phyloP scores from a whole-genome alignment of 768 basidiomycete species.

The Xerocomellus dryophilus region DNA sequence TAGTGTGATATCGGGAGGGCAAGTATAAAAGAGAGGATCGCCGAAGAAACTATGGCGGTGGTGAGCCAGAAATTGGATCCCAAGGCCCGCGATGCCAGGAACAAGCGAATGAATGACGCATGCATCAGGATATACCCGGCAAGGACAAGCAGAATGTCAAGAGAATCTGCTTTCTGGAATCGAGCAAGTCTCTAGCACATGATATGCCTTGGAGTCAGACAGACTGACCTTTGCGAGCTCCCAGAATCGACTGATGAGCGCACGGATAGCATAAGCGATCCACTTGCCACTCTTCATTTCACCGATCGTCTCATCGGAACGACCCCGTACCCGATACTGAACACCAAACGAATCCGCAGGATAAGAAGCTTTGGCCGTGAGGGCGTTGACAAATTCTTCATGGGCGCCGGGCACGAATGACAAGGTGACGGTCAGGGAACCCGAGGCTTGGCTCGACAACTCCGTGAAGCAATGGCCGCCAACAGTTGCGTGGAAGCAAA shows the following conservation, averaged over 20 bases:
- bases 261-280: constrained; percentile 82
- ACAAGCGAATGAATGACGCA: constrained; percentile 86
- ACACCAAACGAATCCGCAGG: constrained; percentile 40
- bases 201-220: constrained; percentile 1
- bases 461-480: constrained; percentile 40
- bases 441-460: constrained; percentile 33
- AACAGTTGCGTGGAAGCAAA: constrained; percentile 46
- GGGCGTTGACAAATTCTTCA: constrained; percentile 48
- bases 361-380: constrained; percentile 31
- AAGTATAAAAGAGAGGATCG: constrained; percentile 79
- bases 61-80: constrained; percentile 70
- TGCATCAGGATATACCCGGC: constrained; percentile 96
- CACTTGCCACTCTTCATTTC: constrained; percentile 82
- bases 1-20: constrained; percentile 75
- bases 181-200: constrained; percentile 13
- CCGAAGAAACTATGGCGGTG: constrained; percentile 75
- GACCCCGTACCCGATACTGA: constrained; percentile 50
- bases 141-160: constrained; percentile 93
- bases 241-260: constrained; percentile 80
- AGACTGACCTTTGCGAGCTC: constrained; percentile 68
- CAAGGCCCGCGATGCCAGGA: constrained; percentile 82
- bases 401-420: constrained; percentile 49
- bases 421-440: constrained; percentile 45
- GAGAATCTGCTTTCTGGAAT: constrained; percentile 82
- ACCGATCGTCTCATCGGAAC: constrained; percentile 49